phyloP scores from a whole-genome alignment of 148 eudicot genomes.

The Persicaria tinctoria region DNA sequence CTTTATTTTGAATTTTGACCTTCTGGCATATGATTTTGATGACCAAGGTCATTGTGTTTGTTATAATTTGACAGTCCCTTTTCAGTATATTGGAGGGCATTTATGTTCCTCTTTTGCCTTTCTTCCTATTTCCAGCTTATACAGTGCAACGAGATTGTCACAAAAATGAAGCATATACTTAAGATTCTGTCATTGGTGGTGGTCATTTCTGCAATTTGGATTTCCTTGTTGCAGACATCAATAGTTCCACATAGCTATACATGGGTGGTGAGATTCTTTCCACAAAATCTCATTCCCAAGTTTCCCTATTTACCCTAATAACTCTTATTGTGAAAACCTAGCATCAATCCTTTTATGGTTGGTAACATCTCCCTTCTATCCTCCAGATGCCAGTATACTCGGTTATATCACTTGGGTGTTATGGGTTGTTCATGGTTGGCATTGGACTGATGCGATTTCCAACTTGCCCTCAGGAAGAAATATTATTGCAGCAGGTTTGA shows the following conservation, averaged over 20 bases:
- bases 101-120: no score
- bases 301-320: not conserved
- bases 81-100: no score
- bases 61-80: no score
- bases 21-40: no score
- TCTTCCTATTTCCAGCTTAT: no score
- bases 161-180: conserved; percentile 68
- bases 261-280: conserved; percentile 57
- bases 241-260: conserved; percentile 50
- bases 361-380: not conserved
- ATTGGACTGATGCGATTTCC: conserved; percentile 73
- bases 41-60: no score
- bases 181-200: conserved; percentile 60
- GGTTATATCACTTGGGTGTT: conserved; percentile 24
- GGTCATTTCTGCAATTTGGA: conserved; percentile 61
- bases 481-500: conserved; percentile 62
- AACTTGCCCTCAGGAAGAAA: conserved; percentile 75
- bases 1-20: no score
- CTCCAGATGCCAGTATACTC: conserved; percentile 68
- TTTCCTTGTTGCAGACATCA: conserved; percentile 49
- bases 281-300: not conserved
- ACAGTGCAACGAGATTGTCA: no score
- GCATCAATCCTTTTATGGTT: not conserved
- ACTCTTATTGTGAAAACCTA: not conserved
- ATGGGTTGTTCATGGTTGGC: conserved; percentile 62